Percentiles rank a stretch among this genome's conserved stretches.
Evolutionary conservation across 176 grass and related monocot genomes (phyloP).

Genomic region (Hordeum vulgare): DNA sequence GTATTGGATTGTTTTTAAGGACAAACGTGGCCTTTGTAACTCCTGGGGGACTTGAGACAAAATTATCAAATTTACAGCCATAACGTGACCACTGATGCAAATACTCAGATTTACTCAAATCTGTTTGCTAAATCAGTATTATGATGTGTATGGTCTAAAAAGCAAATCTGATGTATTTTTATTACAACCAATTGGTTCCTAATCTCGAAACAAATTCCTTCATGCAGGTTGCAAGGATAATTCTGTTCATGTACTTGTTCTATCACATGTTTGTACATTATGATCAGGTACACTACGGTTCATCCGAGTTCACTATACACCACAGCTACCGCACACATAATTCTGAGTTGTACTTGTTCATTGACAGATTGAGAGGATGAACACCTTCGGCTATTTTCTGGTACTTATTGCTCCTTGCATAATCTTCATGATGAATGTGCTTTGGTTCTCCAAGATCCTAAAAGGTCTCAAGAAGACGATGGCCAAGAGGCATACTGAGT

Average conservation of each 20-base stretch:
- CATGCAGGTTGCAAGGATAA: conserved; percentile 78
- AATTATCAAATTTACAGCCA: background rate
- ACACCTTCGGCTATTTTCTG: conserved; percentile 61
- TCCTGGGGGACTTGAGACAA: background rate
- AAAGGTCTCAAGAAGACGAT: conserved; percentile 81
- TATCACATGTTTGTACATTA: conserved; percentile 74
- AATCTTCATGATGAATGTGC: conserved; percentile 72
- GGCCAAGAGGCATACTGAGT: conserved; percentile 62
- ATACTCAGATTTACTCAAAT: background rate
- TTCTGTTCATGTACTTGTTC: conserved; percentile 87
- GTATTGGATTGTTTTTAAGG: background rate
- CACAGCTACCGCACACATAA: background rate
- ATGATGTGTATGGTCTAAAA: background rate
- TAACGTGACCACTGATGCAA: background rate
- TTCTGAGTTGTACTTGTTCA: conserved; percentile 1
- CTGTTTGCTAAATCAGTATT: background rate
- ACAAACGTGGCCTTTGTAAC: background rate
- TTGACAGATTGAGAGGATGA: conserved; percentile 69
- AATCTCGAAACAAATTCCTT: conserved; percentile 11
- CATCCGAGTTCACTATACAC: background rate
- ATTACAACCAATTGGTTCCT: background rate
- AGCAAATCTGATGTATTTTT: background rate
- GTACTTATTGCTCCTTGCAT: conserved; percentile 43
- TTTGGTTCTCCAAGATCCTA: conserved; percentile 97
- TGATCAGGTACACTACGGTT: conserved; percentile 51